Percentiles rank a stretch among this genome's conserved stretches.
These are phyloP conservation scores for Paxillus rubicundulus DNA, from an alignment of 768 basidiomycete genomes.

Conservation along the genomic window DNA sequence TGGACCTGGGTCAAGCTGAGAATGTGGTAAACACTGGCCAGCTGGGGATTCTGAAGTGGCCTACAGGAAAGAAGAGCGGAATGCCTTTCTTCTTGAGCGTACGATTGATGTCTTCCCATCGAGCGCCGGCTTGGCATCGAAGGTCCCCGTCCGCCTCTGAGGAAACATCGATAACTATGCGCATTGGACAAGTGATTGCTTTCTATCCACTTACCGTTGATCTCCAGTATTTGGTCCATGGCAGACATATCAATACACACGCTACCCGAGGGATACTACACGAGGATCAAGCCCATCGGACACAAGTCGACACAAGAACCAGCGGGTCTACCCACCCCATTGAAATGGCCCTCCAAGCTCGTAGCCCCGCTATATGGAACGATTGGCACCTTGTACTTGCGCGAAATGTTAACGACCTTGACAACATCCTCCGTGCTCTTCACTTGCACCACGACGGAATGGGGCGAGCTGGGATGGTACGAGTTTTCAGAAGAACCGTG, in stretches of 20 bases:
- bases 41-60: slow-evolving; percentile 13
- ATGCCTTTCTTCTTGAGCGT: slow-evolving; percentile 65
- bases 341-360: slow-evolving; percentile 83
- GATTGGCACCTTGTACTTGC: slow-evolving; percentile 71
- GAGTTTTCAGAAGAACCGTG: slow-evolving; percentile 71
- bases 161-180: background rate
- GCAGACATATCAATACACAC: slow-evolving; percentile 65
- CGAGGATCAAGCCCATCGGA: background rate
- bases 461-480: slow-evolving; percentile 59
- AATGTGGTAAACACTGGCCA: background rate
- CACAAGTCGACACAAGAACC: background rate
- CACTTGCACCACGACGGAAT: slow-evolving; percentile 57
- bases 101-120: slow-evolving; percentile 78
- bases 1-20: slow-evolving; percentile 68
- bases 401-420: slow-evolving; percentile 71
- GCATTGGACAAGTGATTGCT: background rate
- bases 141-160: slow-evolving; percentile 72
- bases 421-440: slow-evolving; percentile 79
- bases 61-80: slow-evolving; percentile 83
- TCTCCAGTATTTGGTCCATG: slow-evolving; percentile 64
- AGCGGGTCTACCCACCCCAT: slow-evolving; percentile 48
- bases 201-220: slow-evolving; percentile 43
- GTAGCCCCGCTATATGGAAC: slow-evolving; percentile 85
- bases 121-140: slow-evolving; percentile 70
- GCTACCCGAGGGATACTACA: slow-evolving; percentile 46